Evolutionary conservation across 2,329 filamentous ascomycete species (phyloP).

Genomic region (Aspergillus sp.): DNA sequence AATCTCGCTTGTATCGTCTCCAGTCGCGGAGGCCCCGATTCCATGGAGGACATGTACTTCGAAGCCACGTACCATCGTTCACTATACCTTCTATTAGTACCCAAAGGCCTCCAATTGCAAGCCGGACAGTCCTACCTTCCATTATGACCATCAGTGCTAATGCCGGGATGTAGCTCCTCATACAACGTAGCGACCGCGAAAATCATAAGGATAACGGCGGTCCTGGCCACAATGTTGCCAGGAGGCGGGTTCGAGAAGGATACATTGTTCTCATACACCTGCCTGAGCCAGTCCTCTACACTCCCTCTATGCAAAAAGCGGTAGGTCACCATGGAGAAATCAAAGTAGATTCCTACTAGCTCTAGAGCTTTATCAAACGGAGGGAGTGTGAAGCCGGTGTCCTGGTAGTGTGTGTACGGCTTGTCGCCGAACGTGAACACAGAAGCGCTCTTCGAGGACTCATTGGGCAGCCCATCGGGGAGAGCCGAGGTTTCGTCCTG

Average conservation of each 20-base stretch:
- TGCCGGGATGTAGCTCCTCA: conserved; percentile 32
- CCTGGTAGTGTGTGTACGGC: conserved; percentile 34
- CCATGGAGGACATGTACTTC: conserved; percentile 29
- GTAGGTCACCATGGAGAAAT: conserved; percentile 52
- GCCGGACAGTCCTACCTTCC: conserved; percentile 17
- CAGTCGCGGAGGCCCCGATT: conserved; percentile 45
- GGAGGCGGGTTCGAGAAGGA: conserved; percentile 28
- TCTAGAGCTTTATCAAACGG: conserved; percentile 31
- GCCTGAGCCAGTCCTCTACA: conserved; percentile 40
- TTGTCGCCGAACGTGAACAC: conserved; percentile 44
- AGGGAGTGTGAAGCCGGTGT: conserved; percentile 30
- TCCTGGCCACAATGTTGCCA: conserved; percentile 36
- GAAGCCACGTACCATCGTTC: conserved; percentile 32
- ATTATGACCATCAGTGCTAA: conserved; percentile 13
- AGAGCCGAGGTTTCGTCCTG: conserved; percentile 38
- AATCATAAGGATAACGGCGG: conserved; percentile 41
- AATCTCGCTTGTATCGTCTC: conserved; percentile 51
- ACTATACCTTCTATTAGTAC: too few relatives aligned
- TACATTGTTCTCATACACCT: conserved; percentile 32
- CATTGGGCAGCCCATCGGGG: conserved; percentile 19
- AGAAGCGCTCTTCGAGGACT: conserved; percentile 32
- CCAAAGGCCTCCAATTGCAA: too few relatives aligned
- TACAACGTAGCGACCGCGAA: conserved; percentile 42
- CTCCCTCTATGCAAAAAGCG: conserved; percentile 49
- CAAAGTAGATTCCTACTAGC: conserved; percentile 48